phyloP scores from a whole-genome alignment of 2,329 filamentous ascomycete species.

The Ophiosphaerella narmari region DNA sequence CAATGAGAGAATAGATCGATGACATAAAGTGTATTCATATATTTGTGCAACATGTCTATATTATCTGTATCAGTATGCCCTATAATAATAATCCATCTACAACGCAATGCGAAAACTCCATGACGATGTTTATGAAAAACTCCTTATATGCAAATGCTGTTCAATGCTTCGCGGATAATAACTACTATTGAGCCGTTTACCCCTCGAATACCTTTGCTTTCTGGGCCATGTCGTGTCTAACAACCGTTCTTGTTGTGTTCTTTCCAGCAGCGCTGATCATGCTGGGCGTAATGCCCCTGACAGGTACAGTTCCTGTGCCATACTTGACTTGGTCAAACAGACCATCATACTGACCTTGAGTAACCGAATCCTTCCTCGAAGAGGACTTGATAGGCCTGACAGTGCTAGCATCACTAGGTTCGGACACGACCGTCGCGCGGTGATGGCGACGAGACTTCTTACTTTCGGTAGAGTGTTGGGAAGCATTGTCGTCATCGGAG shows the following conservation, averaged over 20 bases:
- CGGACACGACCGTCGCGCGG: conserved; percentile 31
- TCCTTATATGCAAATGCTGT: neutral
- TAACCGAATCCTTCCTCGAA: conserved; percentile 39
- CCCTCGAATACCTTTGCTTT: conserved; percentile 37
- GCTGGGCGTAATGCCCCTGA: conserved; percentile 45
- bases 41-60: too few relatives aligned
- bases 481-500: conserved; percentile 22
- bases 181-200: neutral
- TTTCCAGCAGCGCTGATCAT: conserved; percentile 41
- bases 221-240: conserved; percentile 40
- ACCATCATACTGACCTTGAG: conserved; percentile 33
- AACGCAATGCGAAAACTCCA: neutral
- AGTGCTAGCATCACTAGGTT: conserved; percentile 43
- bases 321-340: conserved; percentile 35
- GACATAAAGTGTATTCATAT: too few relatives aligned
- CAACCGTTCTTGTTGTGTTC: conserved; percentile 43
- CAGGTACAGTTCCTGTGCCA: conserved; percentile 37
- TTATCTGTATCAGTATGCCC: neutral
- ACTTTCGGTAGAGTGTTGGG: conserved; percentile 4
- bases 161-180: neutral
- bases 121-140: neutral
- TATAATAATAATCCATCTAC: neutral
- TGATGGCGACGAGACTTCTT: conserved; percentile 21
- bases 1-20: too few relatives aligned
- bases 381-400: conserved; percentile 32